phyloP scores from a whole-genome alignment of 805 yeast species.

The Metschnikowia reukaufii region DNA sequence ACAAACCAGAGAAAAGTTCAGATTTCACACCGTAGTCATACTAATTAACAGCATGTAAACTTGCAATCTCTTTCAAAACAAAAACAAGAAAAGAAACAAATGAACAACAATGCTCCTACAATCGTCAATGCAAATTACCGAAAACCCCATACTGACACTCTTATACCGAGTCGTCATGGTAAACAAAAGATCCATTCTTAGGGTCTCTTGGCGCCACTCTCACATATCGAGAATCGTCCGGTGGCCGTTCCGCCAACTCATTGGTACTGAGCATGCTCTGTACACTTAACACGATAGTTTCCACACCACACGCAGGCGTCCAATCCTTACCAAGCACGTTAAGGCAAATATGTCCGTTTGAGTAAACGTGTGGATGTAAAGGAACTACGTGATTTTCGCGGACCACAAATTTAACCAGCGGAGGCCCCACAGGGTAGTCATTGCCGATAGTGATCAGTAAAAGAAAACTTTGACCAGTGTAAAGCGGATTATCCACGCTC shows the following conservation, averaged over 20 bases:
- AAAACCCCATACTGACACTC: not conserved
- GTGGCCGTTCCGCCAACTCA: slow-evolving; percentile 48
- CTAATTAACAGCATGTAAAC: too few species aligned
- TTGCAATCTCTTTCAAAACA: too few species aligned
- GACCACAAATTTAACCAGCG: slow-evolving; percentile 16
- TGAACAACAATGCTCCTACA: not conserved
- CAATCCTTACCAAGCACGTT: slow-evolving; percentile 64
- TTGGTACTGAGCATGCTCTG: slow-evolving; percentile 66
- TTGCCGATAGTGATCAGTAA: slow-evolving; percentile 12
- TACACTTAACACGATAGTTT: slow-evolving; percentile 51
- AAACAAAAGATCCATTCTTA: slow-evolving; percentile 45
- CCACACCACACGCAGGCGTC: slow-evolving; percentile 62
- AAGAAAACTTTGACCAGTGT: slow-evolving; percentile 11
- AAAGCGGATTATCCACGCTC: slow-evolving; percentile 13
- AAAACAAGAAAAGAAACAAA: not conserved
- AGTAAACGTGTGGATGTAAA: slow-evolving; percentile 70
- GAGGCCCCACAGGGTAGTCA: slow-evolving; percentile 20
- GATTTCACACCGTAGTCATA: too few species aligned
- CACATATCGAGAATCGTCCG: slow-evolving; percentile 53
- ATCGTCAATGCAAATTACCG: not conserved
- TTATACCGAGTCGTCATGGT: slow-evolving; percentile 57
- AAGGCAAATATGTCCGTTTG: slow-evolving; percentile 78
- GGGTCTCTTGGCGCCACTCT: slow-evolving; percentile 60
- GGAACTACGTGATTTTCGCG: slow-evolving; percentile 44
- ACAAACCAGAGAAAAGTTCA: too few species aligned